Base-by-base conservation (phyloP, 805 yeast species). In the Teunomyces pallodes region DNA sequence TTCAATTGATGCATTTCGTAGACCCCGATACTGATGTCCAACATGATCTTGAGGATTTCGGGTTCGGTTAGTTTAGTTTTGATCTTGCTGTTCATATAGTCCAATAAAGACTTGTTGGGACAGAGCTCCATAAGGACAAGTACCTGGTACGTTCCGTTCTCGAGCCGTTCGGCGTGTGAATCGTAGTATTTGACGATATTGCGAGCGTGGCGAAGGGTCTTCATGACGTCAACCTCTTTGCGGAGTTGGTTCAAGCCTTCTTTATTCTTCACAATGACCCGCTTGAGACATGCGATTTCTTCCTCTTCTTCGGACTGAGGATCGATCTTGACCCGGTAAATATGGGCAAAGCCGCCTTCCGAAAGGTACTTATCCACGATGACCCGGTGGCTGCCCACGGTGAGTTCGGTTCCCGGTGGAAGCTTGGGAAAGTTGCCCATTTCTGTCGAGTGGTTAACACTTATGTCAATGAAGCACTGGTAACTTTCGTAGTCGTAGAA, bases 91-190 rank as follows among this genome's bases (percentile, higher is more conserved):
- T 92, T 94, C 98, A 92, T 91, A 61, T 79, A 91, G 62, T 94
- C 97, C 51, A 92, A 75, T 42, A 96, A 78, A 13, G 96, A 89
- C 53, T 86, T 80, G 63, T 87, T 87, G 9, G 96, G 85, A 64
- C 99, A 92, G 57, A 85, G 80, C 65, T 92, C 99, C 98, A 92
- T 94, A 54, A 92, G 74, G 38, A 92, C 81, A 47, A 92, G 74
- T 7, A 94, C 97, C 67, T 92, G 98, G 64, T 89, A 94, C 0
- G 76, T 60, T 1, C 79, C 72, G 43, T 72, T 63, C 2, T 69
- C 71, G 28, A 80, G 59, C 47, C 88, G 71, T 38, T 85, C 82
- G 1, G 95, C 94, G 60, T 86, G 84, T 2, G 91, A 85, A 61
- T 87, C 95, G 56, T 76, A 84, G 59, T 86, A 86, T 50, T 75